Percentiles rank a stretch among this genome's conserved stretches.
Conservation (phyloP, 768 basidiomycete genomes). For the Rubroboletus satanas region DNA sequence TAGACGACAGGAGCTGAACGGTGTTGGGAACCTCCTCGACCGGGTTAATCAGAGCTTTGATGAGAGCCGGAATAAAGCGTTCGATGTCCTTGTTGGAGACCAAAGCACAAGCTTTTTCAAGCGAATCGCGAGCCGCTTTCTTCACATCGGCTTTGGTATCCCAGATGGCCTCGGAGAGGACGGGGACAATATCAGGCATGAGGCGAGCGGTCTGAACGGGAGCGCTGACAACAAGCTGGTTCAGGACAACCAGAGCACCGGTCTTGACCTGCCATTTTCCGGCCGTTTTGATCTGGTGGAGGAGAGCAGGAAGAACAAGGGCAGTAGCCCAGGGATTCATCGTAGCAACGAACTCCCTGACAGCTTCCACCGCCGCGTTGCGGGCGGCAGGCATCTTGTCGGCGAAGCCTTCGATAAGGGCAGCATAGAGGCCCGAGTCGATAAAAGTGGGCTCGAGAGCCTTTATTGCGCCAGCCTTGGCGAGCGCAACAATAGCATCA, state of each 20-base stretch:
- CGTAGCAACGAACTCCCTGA: constrained; percentile 64
- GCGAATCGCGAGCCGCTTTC: constrained; percentile 93
- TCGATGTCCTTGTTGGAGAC: constrained; percentile 98
- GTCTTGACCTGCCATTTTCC: constrained; percentile 98
- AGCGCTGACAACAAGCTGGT: constrained; percentile 82
- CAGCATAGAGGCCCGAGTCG: constrained; percentile 79
- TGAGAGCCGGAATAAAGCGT: constrained; percentile 95
- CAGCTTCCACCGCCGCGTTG: constrained; percentile 80
- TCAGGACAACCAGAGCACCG: constrained; percentile 74
- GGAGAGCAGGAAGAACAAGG: constrained; percentile 80
- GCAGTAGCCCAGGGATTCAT: constrained; percentile 89
- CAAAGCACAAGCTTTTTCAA: constrained; percentile 91
- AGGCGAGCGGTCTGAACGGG: constrained; percentile 81
- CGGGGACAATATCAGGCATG: constrained; percentile 92
- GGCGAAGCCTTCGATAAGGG: constrained; percentile 87
- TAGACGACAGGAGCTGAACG: constrained; percentile 91
- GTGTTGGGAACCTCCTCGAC: constrained; percentile 98
- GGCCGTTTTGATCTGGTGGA: constrained; percentile 90
- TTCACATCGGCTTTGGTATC: constrained; percentile 99
- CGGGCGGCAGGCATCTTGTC: constrained; percentile 91
- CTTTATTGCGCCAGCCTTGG: constrained; percentile 66
- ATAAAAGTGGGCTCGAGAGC: constrained; percentile 88
- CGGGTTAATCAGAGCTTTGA: constrained; percentile 97
- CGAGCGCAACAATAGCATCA: constrained; percentile 60
- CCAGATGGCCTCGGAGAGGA: constrained; percentile 96